These are phyloP conservation scores for Oryza meyeriana DNA, from an alignment of 176 grass and related monocot species.

Conservation along the genomic window DNA sequence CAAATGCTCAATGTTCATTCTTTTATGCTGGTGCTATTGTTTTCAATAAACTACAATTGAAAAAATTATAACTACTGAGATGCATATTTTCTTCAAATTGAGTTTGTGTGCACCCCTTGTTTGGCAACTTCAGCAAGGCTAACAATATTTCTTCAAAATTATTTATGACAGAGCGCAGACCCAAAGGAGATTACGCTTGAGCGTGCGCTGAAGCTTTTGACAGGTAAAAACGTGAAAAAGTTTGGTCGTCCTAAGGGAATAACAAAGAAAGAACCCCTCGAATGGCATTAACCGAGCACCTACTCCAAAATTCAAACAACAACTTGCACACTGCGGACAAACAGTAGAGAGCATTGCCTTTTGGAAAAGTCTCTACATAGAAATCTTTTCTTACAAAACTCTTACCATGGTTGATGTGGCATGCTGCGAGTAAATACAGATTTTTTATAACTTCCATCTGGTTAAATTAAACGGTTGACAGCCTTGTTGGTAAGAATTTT, in stretches of 20 bases:
- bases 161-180: slow-evolving; percentile 41
- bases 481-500: too few relatives aligned
- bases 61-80: neutral
- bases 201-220: slow-evolving; percentile 61
- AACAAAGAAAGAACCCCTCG: slow-evolving; percentile 28
- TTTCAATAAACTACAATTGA: neutral
- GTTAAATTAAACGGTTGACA: too few relatives aligned
- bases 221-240: slow-evolving; percentile 65
- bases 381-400: neutral
- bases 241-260: slow-evolving; percentile 56
- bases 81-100: neutral
- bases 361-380: too few relatives aligned
- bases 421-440: too few relatives aligned
- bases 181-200: slow-evolving; percentile 62
- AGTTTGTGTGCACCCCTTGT: neutral
- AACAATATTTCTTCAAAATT: slow-evolving; percentile 34
- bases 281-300: slow-evolving; percentile 36
- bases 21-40: neutral
- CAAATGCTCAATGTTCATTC: neutral
- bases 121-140: slow-evolving; percentile 13
- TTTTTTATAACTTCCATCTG: too few relatives aligned
- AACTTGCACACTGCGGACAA: neutral
- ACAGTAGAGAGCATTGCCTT: neutral
- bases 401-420: too few relatives aligned
- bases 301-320: neutral